Evolutionary conservation across 371 early-diverging fungal genomes (phyloP).

Genomic region (Mucor saturninus): DNA sequence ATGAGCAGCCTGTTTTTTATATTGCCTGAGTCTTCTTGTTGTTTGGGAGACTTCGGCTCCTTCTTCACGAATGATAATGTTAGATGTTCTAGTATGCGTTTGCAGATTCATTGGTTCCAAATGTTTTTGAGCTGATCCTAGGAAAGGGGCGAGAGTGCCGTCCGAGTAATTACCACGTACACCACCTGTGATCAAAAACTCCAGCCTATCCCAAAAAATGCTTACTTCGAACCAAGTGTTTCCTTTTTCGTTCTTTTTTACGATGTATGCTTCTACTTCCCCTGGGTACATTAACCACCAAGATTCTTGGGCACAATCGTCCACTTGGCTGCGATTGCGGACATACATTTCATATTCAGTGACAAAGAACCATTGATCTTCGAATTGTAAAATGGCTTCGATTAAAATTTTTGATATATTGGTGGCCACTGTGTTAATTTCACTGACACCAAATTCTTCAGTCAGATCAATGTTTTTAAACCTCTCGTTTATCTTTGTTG

Average conservation of each 20-base stretch:
- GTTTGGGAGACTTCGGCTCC: not conserved
- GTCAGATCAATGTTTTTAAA: not conserved
- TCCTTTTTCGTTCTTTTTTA: not conserved
- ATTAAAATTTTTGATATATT: not conserved
- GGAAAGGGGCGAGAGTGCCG: not conserved
- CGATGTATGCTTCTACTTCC: not conserved
- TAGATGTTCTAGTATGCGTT: not conserved
- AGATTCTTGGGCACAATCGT: not conserved
- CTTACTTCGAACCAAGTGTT: not conserved
- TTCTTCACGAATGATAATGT: not conserved
- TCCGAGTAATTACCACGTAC: not conserved
- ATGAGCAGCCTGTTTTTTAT: not conserved
- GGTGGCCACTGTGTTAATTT: not conserved
- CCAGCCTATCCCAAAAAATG: not conserved
- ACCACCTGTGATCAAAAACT: not conserved
- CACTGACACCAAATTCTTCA: not conserved
- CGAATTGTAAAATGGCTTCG: not conserved
- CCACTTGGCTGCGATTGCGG: not conserved
- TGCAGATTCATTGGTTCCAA: not conserved
- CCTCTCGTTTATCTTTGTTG: too few relatives aligned
- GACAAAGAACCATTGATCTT: not conserved
- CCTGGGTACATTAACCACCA: not conserved
- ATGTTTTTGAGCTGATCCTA: not conserved
- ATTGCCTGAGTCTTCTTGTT: not conserved
- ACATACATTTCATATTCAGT: not conserved